Conservation (phyloP, 2,329 filamentous ascomycete genomes). For the Tolypocladium guangdongense region DNA sequence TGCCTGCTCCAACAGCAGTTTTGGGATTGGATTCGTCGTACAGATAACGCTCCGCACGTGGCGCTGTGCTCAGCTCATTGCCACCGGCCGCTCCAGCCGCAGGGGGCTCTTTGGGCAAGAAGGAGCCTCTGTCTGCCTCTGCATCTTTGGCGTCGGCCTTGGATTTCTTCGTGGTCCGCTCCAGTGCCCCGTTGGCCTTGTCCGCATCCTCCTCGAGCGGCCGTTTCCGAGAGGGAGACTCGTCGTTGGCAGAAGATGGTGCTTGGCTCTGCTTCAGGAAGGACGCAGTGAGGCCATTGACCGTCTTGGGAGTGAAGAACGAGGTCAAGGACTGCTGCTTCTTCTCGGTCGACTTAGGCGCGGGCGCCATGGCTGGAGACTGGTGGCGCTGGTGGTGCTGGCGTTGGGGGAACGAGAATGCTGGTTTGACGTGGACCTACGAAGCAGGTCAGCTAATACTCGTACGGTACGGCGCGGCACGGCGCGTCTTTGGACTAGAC, state of each 20-base stretch:
- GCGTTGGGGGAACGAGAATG: background rate
- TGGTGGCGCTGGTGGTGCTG: background rate
- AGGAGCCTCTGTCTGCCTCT: slow-evolving; percentile 18
- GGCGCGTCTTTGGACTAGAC: background rate
- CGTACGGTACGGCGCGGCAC: no score
- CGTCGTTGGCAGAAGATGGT: slow-evolving; percentile 15
- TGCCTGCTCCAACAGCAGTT: slow-evolving; percentile 22
- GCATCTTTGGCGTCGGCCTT: slow-evolving; percentile 26
- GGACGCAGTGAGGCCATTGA: slow-evolving; percentile 31
- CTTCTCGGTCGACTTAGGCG: slow-evolving; percentile 33
- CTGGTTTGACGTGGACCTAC: background rate
- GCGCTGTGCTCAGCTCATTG: slow-evolving; percentile 5
- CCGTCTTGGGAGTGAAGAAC: slow-evolving; percentile 62
- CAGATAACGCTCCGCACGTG: slow-evolving; percentile 40
- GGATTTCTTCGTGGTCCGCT: slow-evolving; percentile 32
- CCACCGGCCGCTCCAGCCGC: background rate
- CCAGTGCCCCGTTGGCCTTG: slow-evolving; percentile 28
- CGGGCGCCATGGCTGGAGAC: slow-evolving; percentile 1
- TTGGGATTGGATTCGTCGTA: slow-evolving; percentile 36
- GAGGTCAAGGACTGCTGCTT: slow-evolving; percentile 77
- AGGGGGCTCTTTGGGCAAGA: slow-evolving; percentile 14
- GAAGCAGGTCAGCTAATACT: background rate
- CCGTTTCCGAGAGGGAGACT: slow-evolving; percentile 33
- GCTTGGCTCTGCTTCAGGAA: slow-evolving; percentile 20
- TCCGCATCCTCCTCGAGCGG: slow-evolving; percentile 36